Percentiles rank a stretch among this genome's conserved stretches.
Evolutionary conservation across 306 rosid genomes (phyloP).

Genomic region (Rosa chinensis): DNA sequence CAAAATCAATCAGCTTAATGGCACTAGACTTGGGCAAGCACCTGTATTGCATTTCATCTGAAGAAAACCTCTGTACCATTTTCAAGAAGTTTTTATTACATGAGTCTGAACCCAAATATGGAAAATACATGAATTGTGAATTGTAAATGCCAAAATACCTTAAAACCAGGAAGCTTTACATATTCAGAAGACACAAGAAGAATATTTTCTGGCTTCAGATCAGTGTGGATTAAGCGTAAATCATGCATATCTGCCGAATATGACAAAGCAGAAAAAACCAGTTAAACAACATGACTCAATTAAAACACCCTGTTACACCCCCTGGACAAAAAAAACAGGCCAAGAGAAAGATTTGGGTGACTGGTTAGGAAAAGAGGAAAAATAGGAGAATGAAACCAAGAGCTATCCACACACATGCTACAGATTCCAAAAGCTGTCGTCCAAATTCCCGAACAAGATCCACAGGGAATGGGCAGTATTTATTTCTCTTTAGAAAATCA

Average conservation of each 20-base stretch:
- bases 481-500: constrained; percentile 99
- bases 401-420: constrained; percentile 95
- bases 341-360: constrained; percentile 39
- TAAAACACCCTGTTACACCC: constrained; percentile 32
- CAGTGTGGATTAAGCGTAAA: constrained; percentile 83
- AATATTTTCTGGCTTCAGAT: constrained; percentile 98
- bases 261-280: constrained; percentile 40
- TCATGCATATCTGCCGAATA: constrained; percentile 90
- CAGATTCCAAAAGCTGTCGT: constrained; percentile 99
- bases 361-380: constrained; percentile 27
- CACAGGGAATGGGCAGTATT: constrained; percentile 96
- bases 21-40: constrained; percentile 99
- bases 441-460: constrained; percentile 99
- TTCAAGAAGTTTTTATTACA: constrained; percentile 42
- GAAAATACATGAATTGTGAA: constrained; percentile 22
- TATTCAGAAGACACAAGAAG: constrained; percentile 92
- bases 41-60: constrained; percentile 77
- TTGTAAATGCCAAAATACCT: constrained; percentile 60
- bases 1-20: constrained; percentile 99
- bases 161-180: constrained; percentile 79
- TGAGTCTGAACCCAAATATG: constrained; percentile 36
- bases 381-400: constrained; percentile 45
- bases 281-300: constrained; percentile 32
- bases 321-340: constrained; percentile 45
- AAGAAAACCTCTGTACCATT: constrained; percentile 84